These are phyloP conservation scores for Cercospora janseana DNA, from an alignment of 2,329 filamentous ascomycete genomes.

Conservation along the genomic window DNA sequence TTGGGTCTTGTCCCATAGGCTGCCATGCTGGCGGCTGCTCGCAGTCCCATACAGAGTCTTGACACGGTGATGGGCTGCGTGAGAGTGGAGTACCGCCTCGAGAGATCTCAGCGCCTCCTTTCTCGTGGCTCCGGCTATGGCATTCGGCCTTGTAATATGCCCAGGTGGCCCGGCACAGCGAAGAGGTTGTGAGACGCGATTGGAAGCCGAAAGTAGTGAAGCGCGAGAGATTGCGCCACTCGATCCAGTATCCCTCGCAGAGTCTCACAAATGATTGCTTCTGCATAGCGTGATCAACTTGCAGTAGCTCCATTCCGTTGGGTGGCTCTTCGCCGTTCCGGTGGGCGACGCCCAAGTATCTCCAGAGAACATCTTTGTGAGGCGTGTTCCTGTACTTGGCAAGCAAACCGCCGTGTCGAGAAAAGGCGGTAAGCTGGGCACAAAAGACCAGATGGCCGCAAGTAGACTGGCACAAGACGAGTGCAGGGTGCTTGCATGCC, in stretches of 20 bases:
- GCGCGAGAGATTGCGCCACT: conserved; percentile 1
- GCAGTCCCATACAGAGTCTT: neutral
- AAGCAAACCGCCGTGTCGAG: neutral
- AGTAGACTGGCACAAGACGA: conserved; percentile 1
- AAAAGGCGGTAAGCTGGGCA: neutral
- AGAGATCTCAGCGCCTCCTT: neutral
- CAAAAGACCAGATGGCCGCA: conserved; percentile 3
- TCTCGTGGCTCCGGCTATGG: neutral
- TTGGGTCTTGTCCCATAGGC: neutral
- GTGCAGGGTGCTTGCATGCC: neutral
- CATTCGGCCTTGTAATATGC: conserved; percentile 1
- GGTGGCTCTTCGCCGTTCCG: neutral
- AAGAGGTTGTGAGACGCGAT: neutral
- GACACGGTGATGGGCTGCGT: neutral
- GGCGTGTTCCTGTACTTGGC: neutral
- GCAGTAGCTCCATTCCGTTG: neutral
- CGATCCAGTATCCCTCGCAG: neutral
- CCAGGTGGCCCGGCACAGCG: neutral
- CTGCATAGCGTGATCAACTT: neutral
- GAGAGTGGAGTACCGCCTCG: neutral
- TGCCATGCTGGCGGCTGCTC: neutral
- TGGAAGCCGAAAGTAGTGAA: neutral
- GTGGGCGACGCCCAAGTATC: neutral
- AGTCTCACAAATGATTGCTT: neutral
- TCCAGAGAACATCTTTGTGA: neutral